These are phyloP conservation scores for Coemansia sp. DNA, from an alignment of 192 early-diverging fungal genomes.

Conservation along the genomic window DNA sequence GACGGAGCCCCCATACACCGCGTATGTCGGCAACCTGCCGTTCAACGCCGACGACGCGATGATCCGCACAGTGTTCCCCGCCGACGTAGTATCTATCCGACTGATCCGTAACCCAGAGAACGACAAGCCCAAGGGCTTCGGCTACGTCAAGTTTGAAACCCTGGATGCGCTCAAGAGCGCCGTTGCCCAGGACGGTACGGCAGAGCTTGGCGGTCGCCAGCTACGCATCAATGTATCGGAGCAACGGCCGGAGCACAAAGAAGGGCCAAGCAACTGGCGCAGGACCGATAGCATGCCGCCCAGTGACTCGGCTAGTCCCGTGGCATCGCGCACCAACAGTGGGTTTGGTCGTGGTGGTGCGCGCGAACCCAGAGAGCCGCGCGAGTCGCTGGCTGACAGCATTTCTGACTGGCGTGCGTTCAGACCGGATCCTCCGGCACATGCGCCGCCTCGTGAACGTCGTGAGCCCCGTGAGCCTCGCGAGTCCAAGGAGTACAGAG, in stretches of 20 bases:
- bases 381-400: slow-evolving; percentile 23
- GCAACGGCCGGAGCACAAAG: slow-evolving; percentile 55
- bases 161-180: slow-evolving; percentile 81
- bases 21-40: slow-evolving; percentile 88
- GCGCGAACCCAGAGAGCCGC: slow-evolving; percentile 23
- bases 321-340: slow-evolving; percentile 39
- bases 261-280: slow-evolving; percentile 34
- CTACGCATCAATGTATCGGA: slow-evolving; percentile 90
- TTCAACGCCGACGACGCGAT: slow-evolving; percentile 79
- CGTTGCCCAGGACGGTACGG: slow-evolving; percentile 55
- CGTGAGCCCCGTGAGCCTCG: slow-evolving; percentile 3
- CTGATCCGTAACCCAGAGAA: slow-evolving; percentile 78
- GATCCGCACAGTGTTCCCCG: slow-evolving; percentile 73
- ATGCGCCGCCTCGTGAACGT: slow-evolving; percentile 3
- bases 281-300: slow-evolving; percentile 12
- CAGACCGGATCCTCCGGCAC: slow-evolving; percentile 20
- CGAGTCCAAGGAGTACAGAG: slow-evolving; percentile 10
- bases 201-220: slow-evolving; percentile 63
- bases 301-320: slow-evolving; percentile 13
- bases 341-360: slow-evolving; percentile 25
- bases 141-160: slow-evolving; percentile 93
- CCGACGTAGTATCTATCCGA: slow-evolving; percentile 74
- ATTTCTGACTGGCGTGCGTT: slow-evolving; percentile 37
- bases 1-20: slow-evolving; percentile 84
- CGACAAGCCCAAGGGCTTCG: slow-evolving; percentile 88